A percentile compares a stretch with the other conserved stretches of the same genome.
phyloP scores from a whole-genome alignment of 169 alveolate genomes.

The Plasmodium ovale region DNA sequence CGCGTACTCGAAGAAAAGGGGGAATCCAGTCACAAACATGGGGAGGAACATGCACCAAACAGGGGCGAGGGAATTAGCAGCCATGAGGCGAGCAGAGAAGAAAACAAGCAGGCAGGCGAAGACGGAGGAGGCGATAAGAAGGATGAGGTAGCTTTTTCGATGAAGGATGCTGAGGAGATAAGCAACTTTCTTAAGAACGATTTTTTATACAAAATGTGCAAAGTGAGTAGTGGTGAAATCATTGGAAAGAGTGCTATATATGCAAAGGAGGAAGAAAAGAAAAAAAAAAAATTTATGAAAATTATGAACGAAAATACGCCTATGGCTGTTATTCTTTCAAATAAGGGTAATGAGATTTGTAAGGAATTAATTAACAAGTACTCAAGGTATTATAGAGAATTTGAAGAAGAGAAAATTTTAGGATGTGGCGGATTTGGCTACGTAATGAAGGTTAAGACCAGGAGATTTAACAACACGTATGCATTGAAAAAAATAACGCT shows the following conservation, averaged over 20 bases:
- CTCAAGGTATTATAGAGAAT: slow-evolving; percentile 85
- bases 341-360: slow-evolving; percentile 69
- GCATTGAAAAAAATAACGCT: slow-evolving; percentile 86
- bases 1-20: too few species aligned
- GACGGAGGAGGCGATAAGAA: background rate
- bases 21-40: background rate
- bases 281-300: slow-evolving; percentile 34
- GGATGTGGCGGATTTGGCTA: slow-evolving; percentile 91
- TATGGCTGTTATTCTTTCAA: slow-evolving; percentile 25
- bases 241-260: slow-evolving; percentile 12
- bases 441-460: slow-evolving; percentile 85
- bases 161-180: slow-evolving; percentile 56
- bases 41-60: background rate
- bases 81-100: too few species aligned
- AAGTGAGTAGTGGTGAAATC: background rate
- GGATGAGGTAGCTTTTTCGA: slow-evolving; percentile 10
- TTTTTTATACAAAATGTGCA: slow-evolving; percentile 14
- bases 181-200: slow-evolving; percentile 29
- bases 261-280: slow-evolving; percentile 41
- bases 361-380: slow-evolving; percentile 65
- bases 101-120: background rate
- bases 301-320: slow-evolving; percentile 66
- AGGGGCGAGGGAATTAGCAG: too few species aligned
- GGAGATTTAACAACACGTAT: slow-evolving; percentile 82
- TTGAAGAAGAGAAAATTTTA: slow-evolving; percentile 82